Evolutionary conservation across 768 basidiomycete species (phyloP).

Genomic region (Infundibulicybe gibba): DNA sequence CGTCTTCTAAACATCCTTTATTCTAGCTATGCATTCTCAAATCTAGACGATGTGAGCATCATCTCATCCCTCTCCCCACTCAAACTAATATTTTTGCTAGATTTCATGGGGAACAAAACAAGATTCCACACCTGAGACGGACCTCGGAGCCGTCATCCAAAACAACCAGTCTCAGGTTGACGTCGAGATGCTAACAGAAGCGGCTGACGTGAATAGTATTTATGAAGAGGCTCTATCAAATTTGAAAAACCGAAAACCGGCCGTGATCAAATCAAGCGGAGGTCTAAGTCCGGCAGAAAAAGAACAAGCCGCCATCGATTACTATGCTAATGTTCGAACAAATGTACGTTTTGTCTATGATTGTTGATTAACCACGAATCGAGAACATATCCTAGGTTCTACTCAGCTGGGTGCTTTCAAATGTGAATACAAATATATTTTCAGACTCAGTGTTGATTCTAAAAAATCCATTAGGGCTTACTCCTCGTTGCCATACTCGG

Average conservation of each 20-base stretch:
- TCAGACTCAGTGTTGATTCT: not conserved
- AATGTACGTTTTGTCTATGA: conserved; percentile 42
- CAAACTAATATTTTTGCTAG: conserved; percentile 27
- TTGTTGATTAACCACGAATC: not conserved
- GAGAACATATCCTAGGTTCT: conserved; percentile 39
- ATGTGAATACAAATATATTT: conserved; percentile 41
- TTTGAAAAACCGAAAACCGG: conserved; percentile 50
- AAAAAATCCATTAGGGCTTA: conserved; percentile 7
- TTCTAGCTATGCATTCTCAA: conserved; percentile 76
- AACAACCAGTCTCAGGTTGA: conserved; percentile 82
- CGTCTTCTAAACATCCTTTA: not conserved
- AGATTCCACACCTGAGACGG: conserved; percentile 65
- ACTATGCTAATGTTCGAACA: conserved; percentile 85
- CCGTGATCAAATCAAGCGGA: conserved; percentile 22
- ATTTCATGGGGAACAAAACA: conserved; percentile 98
- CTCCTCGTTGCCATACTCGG: conserved; percentile 6
- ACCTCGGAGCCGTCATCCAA: conserved; percentile 82
- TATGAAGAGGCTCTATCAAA: conserved; percentile 84
- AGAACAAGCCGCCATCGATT: conserved; percentile 76
- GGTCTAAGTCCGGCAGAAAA: conserved; percentile 50
- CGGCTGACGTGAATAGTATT: conserved; percentile 77
- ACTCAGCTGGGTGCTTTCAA: conserved; percentile 80
- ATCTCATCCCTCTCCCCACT: conserved; percentile 3
- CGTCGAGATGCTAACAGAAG: conserved; percentile 79
- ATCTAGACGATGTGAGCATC: conserved; percentile 72